Evolutionary conservation across 495 filamentous ascomycete species (phyloP).

Genomic region (Melanomma pulvis-pyrius): DNA sequence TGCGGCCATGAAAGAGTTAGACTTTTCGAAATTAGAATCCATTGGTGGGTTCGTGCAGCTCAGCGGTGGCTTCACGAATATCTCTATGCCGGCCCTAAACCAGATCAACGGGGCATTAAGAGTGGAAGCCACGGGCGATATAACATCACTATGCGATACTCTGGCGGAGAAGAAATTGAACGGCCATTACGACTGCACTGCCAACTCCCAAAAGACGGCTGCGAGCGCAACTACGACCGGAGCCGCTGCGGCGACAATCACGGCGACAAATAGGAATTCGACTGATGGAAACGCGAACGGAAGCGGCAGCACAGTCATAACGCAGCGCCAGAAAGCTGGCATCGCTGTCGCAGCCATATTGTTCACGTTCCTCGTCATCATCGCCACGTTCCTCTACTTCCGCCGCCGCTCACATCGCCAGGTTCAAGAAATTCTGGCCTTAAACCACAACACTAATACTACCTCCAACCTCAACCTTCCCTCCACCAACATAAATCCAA

Average conservation of each 20-base stretch:
- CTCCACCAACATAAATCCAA: background rate
- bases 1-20: background rate
- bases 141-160: slow-evolving; percentile 8
- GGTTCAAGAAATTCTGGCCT: slow-evolving; percentile 16
- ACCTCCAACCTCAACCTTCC: no score
- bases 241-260: background rate
- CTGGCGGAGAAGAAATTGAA: slow-evolving; percentile 5
- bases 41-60: slow-evolving; percentile 23
- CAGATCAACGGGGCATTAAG: slow-evolving; percentile 19
- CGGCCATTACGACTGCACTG: slow-evolving; percentile 20
- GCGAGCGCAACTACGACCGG: background rate
- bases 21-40: slow-evolving; percentile 9
- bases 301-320: background rate
- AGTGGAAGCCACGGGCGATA: slow-evolving; percentile 19
- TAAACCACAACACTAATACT: background rate
- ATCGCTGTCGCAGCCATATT: slow-evolving; percentile 11
- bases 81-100: slow-evolving; percentile 26
- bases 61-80: slow-evolving; percentile 21
- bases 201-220: slow-evolving; percentile 3
- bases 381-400: slow-evolving; percentile 6
- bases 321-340: background rate
- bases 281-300: background rate
- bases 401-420: slow-evolving; percentile 11
- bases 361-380: background rate
- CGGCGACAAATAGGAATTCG: background rate